These are phyloP conservation scores for Kurtzmaniella cleridarum DNA, from an alignment of 805 yeast species.

Conservation along the genomic window DNA sequence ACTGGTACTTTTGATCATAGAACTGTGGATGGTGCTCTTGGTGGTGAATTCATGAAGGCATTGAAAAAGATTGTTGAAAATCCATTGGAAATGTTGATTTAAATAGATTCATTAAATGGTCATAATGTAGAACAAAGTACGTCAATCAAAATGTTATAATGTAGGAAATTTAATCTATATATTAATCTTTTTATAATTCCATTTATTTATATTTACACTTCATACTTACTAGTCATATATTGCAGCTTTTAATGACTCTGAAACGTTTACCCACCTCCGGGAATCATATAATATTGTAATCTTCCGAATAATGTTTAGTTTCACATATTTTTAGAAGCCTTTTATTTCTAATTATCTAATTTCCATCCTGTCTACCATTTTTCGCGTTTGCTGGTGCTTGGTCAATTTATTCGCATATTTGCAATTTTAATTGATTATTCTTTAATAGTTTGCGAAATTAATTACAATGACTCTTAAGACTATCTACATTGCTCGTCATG, in stretches of 20 bases:
- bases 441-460: too few relatives aligned
- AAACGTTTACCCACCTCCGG: too few relatives aligned
- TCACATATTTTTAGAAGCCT: too few relatives aligned
- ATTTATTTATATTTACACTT: too few relatives aligned
- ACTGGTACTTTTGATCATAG: conserved; percentile 99
- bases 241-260: too few relatives aligned
- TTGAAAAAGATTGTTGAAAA: conserved; percentile 88
- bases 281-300: too few relatives aligned
- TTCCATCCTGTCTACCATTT: conserved; percentile 12
- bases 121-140: background rate
- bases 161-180: conserved; percentile 22
- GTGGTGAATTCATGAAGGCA: conserved; percentile 94
- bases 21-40: conserved; percentile 95
- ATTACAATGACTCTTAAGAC: conserved; percentile 39
- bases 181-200: too few relatives aligned
- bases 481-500: conserved; percentile 78
- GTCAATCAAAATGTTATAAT: conserved; percentile 12
- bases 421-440: conserved; percentile 10
- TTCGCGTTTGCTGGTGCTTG: conserved; percentile 22
- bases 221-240: too few relatives aligned
- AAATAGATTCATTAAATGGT: conserved; percentile 16
- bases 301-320: too few relatives aligned
- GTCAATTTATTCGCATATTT: conserved; percentile 12
- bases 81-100: conserved; percentile 89
- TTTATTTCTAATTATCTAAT: too few relatives aligned